Conservation (phyloP, 2,329 filamentous ascomycete species). For the Fusarium sp. region DNA sequence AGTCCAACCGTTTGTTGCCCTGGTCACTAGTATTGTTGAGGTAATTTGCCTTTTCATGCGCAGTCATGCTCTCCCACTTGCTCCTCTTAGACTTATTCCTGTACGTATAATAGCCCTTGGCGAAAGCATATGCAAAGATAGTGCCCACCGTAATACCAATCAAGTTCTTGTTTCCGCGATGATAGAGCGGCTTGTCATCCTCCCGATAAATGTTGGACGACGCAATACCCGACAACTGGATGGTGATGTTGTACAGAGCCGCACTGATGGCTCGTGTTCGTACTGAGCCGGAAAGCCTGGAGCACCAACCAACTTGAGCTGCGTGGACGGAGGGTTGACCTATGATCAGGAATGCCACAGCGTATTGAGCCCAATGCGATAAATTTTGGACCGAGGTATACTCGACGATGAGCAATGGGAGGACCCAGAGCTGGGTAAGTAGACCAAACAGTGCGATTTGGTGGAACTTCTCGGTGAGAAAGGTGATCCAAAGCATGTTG, state of each 20-base stretch:
- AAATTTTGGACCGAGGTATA: not conserved
- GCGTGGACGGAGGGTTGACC: not conserved
- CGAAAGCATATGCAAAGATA: not conserved
- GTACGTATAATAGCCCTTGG: not conserved
- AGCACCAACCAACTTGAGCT: not conserved
- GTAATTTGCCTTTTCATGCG: not conserved
- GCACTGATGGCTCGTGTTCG: not conserved
- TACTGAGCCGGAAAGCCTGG: accelerated
- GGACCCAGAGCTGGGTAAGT: not conserved
- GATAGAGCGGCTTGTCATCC: not conserved
- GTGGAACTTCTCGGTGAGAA: not conserved
- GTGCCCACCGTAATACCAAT: not conserved
- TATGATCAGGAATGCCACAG: not conserved
- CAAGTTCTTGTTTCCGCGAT: not conserved
- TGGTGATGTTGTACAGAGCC: not conserved
- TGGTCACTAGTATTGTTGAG: not conserved
- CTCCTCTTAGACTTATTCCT: not conserved
- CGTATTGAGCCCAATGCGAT: not conserved
- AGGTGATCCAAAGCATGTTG: not conserved
- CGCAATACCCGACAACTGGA: not conserved
- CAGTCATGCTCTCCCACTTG: not conserved
- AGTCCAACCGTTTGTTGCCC: not conserved
- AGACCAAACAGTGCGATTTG: not conserved
- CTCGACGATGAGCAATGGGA: not conserved
- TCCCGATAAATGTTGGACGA: not conserved